These are phyloP conservation scores for Cladorrhinum sp. DNA, from an alignment of 2,329 filamentous ascomycete species.

Conservation along the genomic window DNA sequence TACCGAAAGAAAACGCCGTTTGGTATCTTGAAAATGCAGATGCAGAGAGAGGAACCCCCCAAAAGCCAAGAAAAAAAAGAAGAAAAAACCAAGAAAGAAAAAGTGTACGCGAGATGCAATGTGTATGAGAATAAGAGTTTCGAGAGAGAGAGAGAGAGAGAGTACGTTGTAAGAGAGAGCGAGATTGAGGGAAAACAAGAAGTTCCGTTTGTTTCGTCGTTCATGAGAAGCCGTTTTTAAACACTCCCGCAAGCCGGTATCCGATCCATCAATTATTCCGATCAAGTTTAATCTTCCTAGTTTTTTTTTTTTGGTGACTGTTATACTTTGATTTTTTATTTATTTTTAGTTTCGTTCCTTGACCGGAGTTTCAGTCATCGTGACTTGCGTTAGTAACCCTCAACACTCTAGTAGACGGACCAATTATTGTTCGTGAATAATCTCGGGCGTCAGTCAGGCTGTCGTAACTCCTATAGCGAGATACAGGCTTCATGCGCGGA, in stretches of 20 bases:
- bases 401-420: constrained; percentile 52
- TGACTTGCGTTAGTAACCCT: constrained; percentile 63
- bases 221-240: constrained; percentile 7
- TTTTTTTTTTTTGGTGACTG: neutral
- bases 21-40: constrained; percentile 45
- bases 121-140: constrained; percentile 4
- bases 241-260: neutral
- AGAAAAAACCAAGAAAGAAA: neutral
- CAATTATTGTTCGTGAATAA: constrained; percentile 59
- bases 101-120: neutral
- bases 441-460: constrained; percentile 65
- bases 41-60: constrained; percentile 25
- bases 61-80: neutral
- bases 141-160: constrained; percentile 5
- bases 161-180: no score
- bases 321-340: no score
- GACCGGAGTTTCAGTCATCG: constrained; percentile 26
- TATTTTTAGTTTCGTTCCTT: neutral
- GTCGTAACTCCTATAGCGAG: constrained; percentile 56
- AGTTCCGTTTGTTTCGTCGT: no score
- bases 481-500: constrained; percentile 61
- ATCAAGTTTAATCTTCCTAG: neutral
- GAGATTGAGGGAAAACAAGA: no score
- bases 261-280: constrained; percentile 1
- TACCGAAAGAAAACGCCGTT: constrained; percentile 38